Evolutionary conservation across 176 grass and related monocot species (phyloP).

Genomic region (Avena sativa): DNA sequence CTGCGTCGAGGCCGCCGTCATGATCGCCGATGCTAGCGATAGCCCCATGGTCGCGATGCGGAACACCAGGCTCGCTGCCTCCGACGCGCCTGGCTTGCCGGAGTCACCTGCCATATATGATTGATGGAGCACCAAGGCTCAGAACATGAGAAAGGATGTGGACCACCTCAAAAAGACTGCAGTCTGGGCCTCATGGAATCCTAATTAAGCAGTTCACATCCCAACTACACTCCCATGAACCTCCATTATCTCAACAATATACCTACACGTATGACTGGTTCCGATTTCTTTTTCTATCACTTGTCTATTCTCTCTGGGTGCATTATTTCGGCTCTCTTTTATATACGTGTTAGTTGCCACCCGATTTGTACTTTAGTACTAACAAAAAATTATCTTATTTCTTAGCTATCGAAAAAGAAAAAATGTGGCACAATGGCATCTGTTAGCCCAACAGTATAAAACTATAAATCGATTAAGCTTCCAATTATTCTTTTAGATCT

Average conservation of each 20-base stretch:
- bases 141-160: neutral
- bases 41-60: constrained; percentile 29
- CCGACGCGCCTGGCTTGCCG: neutral
- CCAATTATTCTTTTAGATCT: no score
- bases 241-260: neutral
- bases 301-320: no score
- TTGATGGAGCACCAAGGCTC: neutral
- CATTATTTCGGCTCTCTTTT: no score
- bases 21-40: constrained; percentile 35
- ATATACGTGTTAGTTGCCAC: no score
- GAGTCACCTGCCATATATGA: constrained; percentile 1
- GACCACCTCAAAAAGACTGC: neutral
- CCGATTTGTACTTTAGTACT: no score
- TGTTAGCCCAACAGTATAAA: no score
- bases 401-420: no score
- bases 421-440: no score
- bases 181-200: neutral
- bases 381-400: no score
- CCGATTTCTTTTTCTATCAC: no score
- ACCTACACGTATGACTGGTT: no score
- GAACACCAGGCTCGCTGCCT: neutral
- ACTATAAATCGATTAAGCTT: no score
- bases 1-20: constrained; percentile 34
- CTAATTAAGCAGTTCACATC: neutral
- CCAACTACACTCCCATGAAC: neutral